A percentile compares a stretch with the other conserved stretches of the same genome.
Conservation (phyloP, 2,329 filamentous ascomycete species). For the Helotiales sp. region DNA sequence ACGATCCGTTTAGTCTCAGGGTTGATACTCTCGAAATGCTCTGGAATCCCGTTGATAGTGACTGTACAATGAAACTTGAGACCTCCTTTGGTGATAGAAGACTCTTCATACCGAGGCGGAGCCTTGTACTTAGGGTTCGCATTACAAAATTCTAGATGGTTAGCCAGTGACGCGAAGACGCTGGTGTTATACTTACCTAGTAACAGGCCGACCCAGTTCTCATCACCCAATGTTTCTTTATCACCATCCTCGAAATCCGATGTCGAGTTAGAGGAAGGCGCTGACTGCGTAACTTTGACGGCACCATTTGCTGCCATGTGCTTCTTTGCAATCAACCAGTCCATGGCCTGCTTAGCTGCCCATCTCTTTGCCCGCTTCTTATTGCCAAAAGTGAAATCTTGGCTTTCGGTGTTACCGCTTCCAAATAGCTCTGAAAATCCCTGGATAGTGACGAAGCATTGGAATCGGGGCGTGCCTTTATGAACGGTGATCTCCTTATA, state of each 20-base stretch:
- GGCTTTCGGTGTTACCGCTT: background rate
- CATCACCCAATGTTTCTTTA: background rate
- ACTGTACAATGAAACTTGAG: conserved; percentile 25
- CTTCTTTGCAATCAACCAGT: conserved; percentile 32
- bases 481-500: background rate
- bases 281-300: conserved; percentile 26
- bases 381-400: conserved; percentile 21
- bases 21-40: conserved; percentile 21
- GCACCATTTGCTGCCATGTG: conserved; percentile 30
- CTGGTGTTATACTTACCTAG: background rate
- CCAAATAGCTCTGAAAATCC: background rate
- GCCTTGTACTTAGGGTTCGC: background rate
- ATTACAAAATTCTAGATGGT: background rate
- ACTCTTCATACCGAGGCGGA: background rate
- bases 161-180: background rate
- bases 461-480: background rate
- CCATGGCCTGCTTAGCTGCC: conserved; percentile 34
- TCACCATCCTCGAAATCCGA: too few relatives aligned
- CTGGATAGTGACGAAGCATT: background rate
- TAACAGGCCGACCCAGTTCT: background rate
- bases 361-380: conserved; percentile 35
- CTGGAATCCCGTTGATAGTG: conserved; percentile 22
- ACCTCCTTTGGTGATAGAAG: too few relatives aligned
- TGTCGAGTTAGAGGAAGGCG: background rate
- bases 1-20: background rate